Evolutionary conservation across 1,284 basidiomycete genomes (phyloP), one percentile per base, ranked within the genome.

Genomic region (Marasmius sp.): DNA sequence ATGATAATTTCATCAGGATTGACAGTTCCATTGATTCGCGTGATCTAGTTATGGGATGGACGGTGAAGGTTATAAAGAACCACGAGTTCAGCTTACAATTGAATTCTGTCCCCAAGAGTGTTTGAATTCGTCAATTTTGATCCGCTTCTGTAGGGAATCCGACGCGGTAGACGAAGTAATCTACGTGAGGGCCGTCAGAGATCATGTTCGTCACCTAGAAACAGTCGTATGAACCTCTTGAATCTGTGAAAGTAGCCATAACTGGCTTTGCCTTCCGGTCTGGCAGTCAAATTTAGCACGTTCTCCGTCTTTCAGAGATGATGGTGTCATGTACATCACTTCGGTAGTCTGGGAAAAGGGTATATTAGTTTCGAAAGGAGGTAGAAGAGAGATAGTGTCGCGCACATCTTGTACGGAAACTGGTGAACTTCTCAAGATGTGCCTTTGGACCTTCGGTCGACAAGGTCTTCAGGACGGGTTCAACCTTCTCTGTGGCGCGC

Each of bases 61-160:
- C 47, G 61, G 57, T 67, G 52, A 65, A 62, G 43, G 57, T 62
- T 55, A 64, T 47, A 58, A 63, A 49, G 36, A 39, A 37, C 45
- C 56, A 27, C 27, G 50, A 51, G 63, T 4, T 37, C 43, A 53
- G 72, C 87, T 64, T 69, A 92, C 92, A 70, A 99, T 92, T 52
- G 88, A 86, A 77, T 93, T 92, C 82, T 99, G 97, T 10, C 89
- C 90, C 97, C 97, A 99, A 0, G 87, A 76, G 74, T 99, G 97
- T 62, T 81, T 67, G 73, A 98, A 98, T 73, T 96, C 94, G 37
- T 81, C 76, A 61, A 96, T 79, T 6, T 82, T 84, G 69, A 97
- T 91, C 37, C 76, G 68, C 56, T 81, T 69, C 58, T 76, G 81
- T 48, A 93, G 74, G 27, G 78, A 77, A 51, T 82, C 76, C 9